Conservation (phyloP, 2,329 filamentous ascomycete species). For the Aspergillus brunneoviolaceus region DNA sequence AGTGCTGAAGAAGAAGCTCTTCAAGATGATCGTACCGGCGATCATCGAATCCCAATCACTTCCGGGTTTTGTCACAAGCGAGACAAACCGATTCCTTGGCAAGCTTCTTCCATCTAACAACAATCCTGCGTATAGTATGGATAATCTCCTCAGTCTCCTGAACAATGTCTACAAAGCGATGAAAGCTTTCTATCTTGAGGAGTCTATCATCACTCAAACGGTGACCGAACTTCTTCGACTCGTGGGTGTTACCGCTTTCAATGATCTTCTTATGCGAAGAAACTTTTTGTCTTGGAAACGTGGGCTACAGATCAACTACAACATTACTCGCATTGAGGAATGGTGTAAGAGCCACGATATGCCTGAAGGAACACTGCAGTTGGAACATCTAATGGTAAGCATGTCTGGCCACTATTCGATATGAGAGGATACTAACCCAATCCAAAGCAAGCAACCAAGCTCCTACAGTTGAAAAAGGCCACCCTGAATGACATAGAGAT, state of each 20-base stretch:
- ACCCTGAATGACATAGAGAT: slow-evolving; percentile 99
- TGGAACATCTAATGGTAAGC: slow-evolving; percentile 93
- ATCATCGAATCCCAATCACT: slow-evolving; percentile 99
- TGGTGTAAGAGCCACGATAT: slow-evolving; percentile 99
- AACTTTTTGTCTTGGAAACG: slow-evolving; percentile 99
- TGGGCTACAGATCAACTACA: slow-evolving; percentile 99
- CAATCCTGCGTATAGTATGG: slow-evolving; percentile 97
- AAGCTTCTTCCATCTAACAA: slow-evolving; percentile 92
- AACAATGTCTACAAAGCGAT: slow-evolving; percentile 98
- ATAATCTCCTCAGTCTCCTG: slow-evolving; percentile 89
- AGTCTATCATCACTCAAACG: slow-evolving; percentile 92
- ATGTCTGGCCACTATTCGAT: neutral
- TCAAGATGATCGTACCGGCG: slow-evolving; percentile 99
- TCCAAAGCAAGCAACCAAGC: slow-evolving; percentile 86
- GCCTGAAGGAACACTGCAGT: slow-evolving; percentile 94
- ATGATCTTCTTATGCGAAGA: slow-evolving; percentile 93
- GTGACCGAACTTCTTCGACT: slow-evolving; percentile 89
- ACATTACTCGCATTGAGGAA: slow-evolving; percentile 98
- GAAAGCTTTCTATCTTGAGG: slow-evolving; percentile 97
- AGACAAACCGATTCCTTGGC: slow-evolving; percentile 96
- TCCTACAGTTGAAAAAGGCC: slow-evolving; percentile 97
- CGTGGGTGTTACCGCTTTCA: slow-evolving; percentile 97
- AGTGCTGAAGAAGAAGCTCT: slow-evolving; percentile 96
- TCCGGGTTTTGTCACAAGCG: slow-evolving; percentile 96
- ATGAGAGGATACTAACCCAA: slow-evolving; percentile 14